These are phyloP conservation scores for Solanum phureja DNA, from an alignment of 257 asterid genomes.

Conservation along the genomic window DNA sequence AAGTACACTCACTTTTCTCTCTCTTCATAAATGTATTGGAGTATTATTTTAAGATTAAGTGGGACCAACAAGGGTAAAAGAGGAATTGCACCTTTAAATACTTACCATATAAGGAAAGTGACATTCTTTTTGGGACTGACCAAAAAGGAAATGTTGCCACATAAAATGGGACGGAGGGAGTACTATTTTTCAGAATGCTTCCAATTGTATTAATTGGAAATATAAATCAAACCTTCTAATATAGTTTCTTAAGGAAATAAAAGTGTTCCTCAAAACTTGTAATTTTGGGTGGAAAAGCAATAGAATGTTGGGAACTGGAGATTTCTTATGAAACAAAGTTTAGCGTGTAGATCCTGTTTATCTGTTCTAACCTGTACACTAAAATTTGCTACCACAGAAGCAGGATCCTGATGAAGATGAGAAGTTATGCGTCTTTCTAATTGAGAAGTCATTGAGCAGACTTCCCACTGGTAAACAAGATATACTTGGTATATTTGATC, in stretches of 20 bases:
- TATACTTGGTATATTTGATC: constrained; percentile 66
- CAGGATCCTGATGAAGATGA: constrained; percentile 49
- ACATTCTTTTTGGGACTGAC: too few relatives aligned
- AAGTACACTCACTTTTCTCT: too few relatives aligned
- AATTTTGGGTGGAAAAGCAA: background rate
- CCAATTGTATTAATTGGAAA: background rate
- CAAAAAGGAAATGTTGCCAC: too few relatives aligned
- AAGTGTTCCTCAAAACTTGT: background rate
- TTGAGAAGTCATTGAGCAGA: constrained; percentile 73
- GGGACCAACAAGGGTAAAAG: too few relatives aligned
- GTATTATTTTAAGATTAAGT: too few relatives aligned
- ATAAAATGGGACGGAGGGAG: too few relatives aligned
- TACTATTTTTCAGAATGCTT: background rate
- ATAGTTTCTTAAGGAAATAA: background rate
- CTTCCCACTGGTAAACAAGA: constrained; percentile 55
- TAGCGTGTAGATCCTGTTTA: background rate
- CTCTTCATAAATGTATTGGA: too few relatives aligned
- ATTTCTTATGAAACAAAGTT: background rate
- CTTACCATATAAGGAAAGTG: too few relatives aligned
- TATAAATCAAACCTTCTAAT: background rate
- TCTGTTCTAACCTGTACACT: background rate
- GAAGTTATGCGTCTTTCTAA: constrained; percentile 63
- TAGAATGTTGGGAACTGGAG: constrained; percentile 12
- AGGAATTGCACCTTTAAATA: too few relatives aligned
- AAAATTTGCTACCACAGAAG: constrained; percentile 24